Conservation (phyloP, 192 early-diverging fungal species). For the Coemansia pectinata region DNA sequence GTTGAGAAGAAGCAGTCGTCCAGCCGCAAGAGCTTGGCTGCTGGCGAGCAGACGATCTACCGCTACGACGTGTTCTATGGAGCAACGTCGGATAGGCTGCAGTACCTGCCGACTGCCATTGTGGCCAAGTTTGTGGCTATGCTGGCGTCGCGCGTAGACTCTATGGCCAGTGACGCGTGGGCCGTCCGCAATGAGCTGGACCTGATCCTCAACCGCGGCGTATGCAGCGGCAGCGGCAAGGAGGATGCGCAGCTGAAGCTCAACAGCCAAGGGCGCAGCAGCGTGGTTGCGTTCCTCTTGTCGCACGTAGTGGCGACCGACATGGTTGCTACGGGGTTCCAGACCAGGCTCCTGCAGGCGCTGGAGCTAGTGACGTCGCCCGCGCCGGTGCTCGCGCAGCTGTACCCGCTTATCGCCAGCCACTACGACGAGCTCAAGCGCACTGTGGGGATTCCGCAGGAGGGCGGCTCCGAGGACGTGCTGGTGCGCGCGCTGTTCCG, state of each 20-base stretch:
- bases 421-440: conserved; percentile 17
- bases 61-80: conserved; percentile 65
- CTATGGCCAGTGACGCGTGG: conserved; percentile 25
- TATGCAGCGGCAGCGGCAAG: conserved; percentile 14
- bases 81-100: conserved; percentile 38
- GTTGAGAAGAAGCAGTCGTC: conserved; percentile 18
- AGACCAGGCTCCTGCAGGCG: conserved; percentile 20
- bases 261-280: conserved; percentile 36
- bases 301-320: conserved; percentile 58
- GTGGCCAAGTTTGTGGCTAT: conserved; percentile 54
- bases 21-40: neutral
- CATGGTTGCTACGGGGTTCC: conserved; percentile 16
- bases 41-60: conserved; percentile 48
- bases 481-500: conserved; percentile 30
- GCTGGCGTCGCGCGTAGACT: conserved; percentile 30
- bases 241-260: conserved; percentile 19
- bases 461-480: conserved; percentile 20
- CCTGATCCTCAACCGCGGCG: conserved; percentile 42
- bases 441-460: neutral
- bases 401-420: conserved; percentile 22
- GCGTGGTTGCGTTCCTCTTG: conserved; percentile 56
- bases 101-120: conserved; percentile 58
- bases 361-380: conserved; percentile 14
- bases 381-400: conserved; percentile 25
- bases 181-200: conserved; percentile 47